Base-by-base conservation (phyloP, 768 basidiomycete genomes). In the Steccherinum ochraceum region DNA sequence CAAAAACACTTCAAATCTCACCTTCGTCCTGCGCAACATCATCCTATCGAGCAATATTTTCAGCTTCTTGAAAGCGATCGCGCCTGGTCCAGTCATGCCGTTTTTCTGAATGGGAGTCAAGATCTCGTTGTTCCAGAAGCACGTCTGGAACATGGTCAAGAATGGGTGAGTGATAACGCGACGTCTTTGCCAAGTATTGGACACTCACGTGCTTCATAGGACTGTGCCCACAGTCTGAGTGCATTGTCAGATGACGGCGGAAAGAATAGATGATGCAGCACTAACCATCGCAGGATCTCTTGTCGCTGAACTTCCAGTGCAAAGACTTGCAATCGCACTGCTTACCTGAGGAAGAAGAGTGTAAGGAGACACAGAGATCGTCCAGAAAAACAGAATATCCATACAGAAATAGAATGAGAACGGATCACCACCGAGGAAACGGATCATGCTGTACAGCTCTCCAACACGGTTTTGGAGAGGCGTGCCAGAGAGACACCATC, bases 381-480 rank as follows among this genome's bases (percentile, higher is more conserved):
- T 19, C 24, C 24, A 35, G 5, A 25, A 49, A 40, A 5, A 35
- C 12, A 11, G 11, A 40, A n/a, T n/a, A 24, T 39, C 56, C 86
- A 59, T 60, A 86, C 93, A 96, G 67, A 92, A 95, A 69, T 94
- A 95, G 67, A 79, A 89, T 2, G 91, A 84, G 64, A 91, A 93
- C 0, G 91, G 92, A 65, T 93, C 89, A 24, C 89, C 90, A n/a
- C 92, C 92, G 47, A 95, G 67, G 72, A 97, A 96, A 54, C 89
- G 76, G 42, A 97, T 81, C 40, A 96, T 78, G 65, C 93, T 96
- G 71, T 99, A 99, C 46, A 99, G 70, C 65, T 99, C 96, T 56
- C 96, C 96, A n/a, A 99, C 96, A 57, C 96, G 86, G 62, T 97
- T 97, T 67, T 99, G 95, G 7, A 99, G 72, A 0, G 95, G 95